Evolutionary conservation across 2,329 filamentous ascomycete genomes (phyloP).

Genomic region (Beauveria pseudobassiana): DNA sequence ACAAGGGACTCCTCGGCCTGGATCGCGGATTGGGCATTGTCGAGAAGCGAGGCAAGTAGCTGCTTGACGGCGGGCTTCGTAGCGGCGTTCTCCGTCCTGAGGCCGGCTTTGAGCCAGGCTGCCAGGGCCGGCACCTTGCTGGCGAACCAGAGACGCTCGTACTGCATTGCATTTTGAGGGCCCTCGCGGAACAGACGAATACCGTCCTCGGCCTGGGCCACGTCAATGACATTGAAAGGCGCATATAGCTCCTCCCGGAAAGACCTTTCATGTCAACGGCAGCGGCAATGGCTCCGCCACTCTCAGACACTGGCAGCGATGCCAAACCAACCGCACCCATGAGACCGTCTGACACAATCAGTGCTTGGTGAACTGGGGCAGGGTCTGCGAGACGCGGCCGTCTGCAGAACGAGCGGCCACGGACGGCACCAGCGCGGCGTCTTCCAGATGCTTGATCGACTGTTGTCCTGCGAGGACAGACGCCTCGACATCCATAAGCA

Average conservation of each 20-base stretch:
- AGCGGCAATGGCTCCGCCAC: conserved; percentile 37
- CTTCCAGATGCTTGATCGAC: conserved; percentile 40
- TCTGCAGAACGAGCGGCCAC: conserved; percentile 63
- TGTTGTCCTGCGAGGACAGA: conserved; percentile 26
- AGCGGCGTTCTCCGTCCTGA: conserved; percentile 30
- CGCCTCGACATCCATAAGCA: conserved; percentile 45
- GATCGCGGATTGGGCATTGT: conserved; percentile 44
- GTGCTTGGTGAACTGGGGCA: conserved; percentile 75
- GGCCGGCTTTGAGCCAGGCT: conserved; percentile 55
- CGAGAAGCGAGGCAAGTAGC: conserved; percentile 61
- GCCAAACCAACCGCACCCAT: conserved; percentile 53
- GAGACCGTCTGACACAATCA: conserved; percentile 68
- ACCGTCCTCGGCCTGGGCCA: conserved; percentile 53
- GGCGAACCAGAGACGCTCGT: conserved; percentile 65
- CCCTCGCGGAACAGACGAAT: conserved; percentile 61
- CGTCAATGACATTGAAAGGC: conserved; percentile 54
- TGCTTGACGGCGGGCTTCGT: conserved; percentile 60
- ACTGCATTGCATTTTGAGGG: conserved; percentile 60
- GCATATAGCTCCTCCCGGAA: conserved; percentile 28
- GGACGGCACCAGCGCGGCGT: conserved; percentile 66
- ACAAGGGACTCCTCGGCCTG: conserved; percentile 38
- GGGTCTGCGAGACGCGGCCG: conserved; percentile 60
- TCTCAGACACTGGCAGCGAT: conserved; percentile 31
- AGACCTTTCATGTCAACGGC: conserved; percentile 52
- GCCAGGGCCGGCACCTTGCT: conserved; percentile 61